Percentiles rank a stretch among this genome's conserved stretches.
Evolutionary conservation across 768 basidiomycete genomes (phyloP).

Genomic region (Tulasnella sp.): DNA sequence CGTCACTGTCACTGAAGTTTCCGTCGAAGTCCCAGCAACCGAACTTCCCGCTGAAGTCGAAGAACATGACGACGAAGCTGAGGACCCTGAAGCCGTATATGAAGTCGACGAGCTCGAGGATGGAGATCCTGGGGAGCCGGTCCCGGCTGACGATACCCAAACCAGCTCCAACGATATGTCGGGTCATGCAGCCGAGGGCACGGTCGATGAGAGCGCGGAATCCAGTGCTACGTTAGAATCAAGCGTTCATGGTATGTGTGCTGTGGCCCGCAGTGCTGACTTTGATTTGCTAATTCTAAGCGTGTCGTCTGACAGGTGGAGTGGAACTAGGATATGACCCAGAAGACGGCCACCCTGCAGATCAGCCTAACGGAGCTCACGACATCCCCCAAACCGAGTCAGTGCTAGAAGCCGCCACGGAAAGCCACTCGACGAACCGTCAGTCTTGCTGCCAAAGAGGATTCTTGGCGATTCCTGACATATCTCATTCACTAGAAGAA

Average conservation of each 20-base stretch:
- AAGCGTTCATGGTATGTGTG: conserved; percentile 18
- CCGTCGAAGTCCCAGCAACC: not conserved
- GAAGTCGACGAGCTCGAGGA: not conserved
- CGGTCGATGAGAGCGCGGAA: conserved; percentile 9
- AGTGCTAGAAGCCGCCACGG: not conserved
- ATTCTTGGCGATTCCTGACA: not conserved
- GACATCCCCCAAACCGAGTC: not conserved
- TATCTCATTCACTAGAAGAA: not conserved
- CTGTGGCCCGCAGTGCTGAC: not conserved
- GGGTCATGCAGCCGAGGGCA: not conserved
- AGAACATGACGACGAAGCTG: conserved; percentile 1
- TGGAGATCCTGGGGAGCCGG: not conserved
- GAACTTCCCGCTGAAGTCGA: conserved; percentile 4
- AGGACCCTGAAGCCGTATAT: not conserved
- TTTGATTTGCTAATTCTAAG: not conserved
- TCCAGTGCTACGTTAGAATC: conserved; percentile 19
- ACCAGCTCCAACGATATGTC: conserved; percentile 7
- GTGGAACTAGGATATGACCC: not conserved
- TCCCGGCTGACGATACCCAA: not conserved
- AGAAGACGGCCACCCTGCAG: conserved; percentile 3
- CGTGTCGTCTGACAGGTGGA: not conserved
- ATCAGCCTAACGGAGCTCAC: not conserved
- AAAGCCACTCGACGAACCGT: not conserved
- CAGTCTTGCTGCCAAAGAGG: not conserved
- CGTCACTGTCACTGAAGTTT: not conserved